Base-by-base conservation (phyloP, 2,329 filamentous ascomycete genomes). In the Cladophialophora exuberans region DNA sequence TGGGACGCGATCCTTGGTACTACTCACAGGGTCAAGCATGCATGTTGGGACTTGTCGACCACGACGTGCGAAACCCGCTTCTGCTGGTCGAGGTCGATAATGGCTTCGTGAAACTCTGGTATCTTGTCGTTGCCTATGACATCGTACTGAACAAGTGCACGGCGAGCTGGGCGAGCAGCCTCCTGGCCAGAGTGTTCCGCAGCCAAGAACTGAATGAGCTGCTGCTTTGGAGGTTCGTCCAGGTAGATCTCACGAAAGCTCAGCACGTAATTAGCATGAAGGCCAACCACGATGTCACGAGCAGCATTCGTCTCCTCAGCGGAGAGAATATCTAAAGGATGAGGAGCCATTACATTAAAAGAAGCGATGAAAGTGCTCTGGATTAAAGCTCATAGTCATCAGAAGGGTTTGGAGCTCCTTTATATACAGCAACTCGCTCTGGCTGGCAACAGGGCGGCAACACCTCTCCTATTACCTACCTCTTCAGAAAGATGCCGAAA, bases 101-200 rank as follows among this genome's bases (percentile, higher is more conserved):
- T 66, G 0, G 79, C 76, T 62, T 85, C 82, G 38, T 80, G 73
- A 60, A 82, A 85, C 48, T 78, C 76, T 4, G 78, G 78, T 5
- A 79, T 69, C 36, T 76, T 78, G 36, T 81, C 77, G 4, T 67
- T 63, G 1, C 79, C 77, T 53, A 83, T 76, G 44, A 84, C 74
- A 67, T 80, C 81, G 69, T 84, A 85, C 60, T 80, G 76, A 28
- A 79, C 78, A 39, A 78, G 73, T 1, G 80, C 82, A 45, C 80
- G 64, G 25, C 81, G 73, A 6, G 76, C 70, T 11, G 79, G 80
- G 2, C 74, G 70, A 11, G 73, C 73, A 2, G 74, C 75, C 2
- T 69, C 67, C n/a, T 69, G 67, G 15, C 72, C 72, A 17, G 72
- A 72, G 50, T 80, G 77, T 59, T 81, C 79, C 2, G 77, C 66